Percentiles rank a stretch among this genome's conserved stretches.
Conservation (phyloP, 2,329 filamentous ascomycete genomes). For the Septoria petroselini region DNA sequence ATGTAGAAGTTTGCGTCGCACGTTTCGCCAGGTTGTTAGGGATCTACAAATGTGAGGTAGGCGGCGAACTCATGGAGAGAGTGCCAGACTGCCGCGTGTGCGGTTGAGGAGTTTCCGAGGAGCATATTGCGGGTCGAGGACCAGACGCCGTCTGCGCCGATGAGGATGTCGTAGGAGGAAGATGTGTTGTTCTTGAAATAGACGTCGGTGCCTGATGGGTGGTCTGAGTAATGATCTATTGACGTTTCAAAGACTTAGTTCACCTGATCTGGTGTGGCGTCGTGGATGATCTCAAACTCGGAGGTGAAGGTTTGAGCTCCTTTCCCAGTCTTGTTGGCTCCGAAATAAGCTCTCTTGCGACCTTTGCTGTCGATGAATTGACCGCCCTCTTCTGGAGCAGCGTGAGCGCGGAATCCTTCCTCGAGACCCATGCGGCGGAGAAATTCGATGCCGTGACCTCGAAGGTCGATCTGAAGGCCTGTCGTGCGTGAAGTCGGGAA, state of each 20-base stretch:
- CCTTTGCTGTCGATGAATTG: slow-evolving; percentile 38
- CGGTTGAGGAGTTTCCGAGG: slow-evolving; percentile 25
- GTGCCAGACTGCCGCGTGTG: slow-evolving; percentile 2
- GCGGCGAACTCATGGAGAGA: background rate
- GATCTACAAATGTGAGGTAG: slow-evolving; percentile 4
- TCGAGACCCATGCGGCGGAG: slow-evolving; percentile 44
- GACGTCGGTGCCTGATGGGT: slow-evolving; percentile 10
- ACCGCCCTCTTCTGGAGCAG: slow-evolving; percentile 44
- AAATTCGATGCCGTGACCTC: slow-evolving; percentile 43
- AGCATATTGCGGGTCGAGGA: slow-evolving; percentile 30
- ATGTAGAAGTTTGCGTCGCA: slow-evolving; percentile 9
- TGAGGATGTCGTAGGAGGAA: slow-evolving; percentile 26
- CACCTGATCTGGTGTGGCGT: slow-evolving; percentile 15
- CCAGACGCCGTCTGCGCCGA: slow-evolving; percentile 29
- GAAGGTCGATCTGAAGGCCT: slow-evolving; percentile 49
- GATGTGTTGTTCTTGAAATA: slow-evolving; percentile 17
- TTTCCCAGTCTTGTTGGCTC: slow-evolving; percentile 28
- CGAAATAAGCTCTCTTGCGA: slow-evolving; percentile 22
- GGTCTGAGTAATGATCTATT: slow-evolving; percentile 9
- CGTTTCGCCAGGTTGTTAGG: slow-evolving; percentile 5
- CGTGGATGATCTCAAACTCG: slow-evolving; percentile 38
- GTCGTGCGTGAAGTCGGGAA: slow-evolving; percentile 40
- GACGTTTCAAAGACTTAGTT: slow-evolving; percentile 21
- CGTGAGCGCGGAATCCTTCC: slow-evolving; percentile 36
- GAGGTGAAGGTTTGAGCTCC: slow-evolving; percentile 38